Conservation (phyloP, 192 early-diverging fungal genomes). For the Thoreauomyces humboldtii region DNA sequence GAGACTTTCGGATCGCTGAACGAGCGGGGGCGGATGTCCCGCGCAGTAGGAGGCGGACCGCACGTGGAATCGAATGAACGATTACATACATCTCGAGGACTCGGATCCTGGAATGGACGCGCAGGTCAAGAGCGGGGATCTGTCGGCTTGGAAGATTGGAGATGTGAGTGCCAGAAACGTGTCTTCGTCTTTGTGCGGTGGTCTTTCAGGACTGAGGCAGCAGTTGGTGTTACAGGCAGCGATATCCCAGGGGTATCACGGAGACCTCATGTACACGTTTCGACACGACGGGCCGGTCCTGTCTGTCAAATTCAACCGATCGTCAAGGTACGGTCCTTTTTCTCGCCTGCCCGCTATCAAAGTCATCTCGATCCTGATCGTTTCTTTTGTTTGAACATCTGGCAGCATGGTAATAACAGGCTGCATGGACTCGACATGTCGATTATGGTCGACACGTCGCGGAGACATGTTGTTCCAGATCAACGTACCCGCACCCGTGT, state of each 20-base stretch:
- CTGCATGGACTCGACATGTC: constrained; percentile 55
- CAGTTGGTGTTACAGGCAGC: constrained; percentile 25
- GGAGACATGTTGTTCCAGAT: constrained; percentile 64
- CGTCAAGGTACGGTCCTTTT: constrained; percentile 48
- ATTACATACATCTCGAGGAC: constrained; percentile 41
- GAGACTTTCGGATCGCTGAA: too few species aligned
- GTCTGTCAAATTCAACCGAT: constrained; percentile 38
- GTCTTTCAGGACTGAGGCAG: not conserved
- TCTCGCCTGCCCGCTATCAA: not conserved
- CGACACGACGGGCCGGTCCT: constrained; percentile 57
- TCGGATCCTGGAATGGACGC: constrained; percentile 26
- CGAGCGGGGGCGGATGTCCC: too few species aligned
- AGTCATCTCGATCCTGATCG: not conserved
- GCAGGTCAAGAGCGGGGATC: constrained; percentile 35
- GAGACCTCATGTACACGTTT: constrained; percentile 52
- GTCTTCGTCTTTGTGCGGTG: too few species aligned
- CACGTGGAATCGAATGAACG: constrained; percentile 24
- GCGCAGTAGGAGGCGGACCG: constrained; percentile 25
- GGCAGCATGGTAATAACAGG: constrained; percentile 50
- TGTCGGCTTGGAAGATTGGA: constrained; percentile 37
- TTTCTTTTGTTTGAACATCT: too few species aligned
- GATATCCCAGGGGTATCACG: constrained; percentile 50
- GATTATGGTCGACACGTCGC: constrained; percentile 54
- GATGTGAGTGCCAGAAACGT: too few species aligned
- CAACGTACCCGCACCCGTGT: constrained; percentile 50